These are phyloP conservation scores for Diaporthe citrichinensis DNA, from an alignment of 2,329 filamentous ascomycete species.

Conservation along the genomic window DNA sequence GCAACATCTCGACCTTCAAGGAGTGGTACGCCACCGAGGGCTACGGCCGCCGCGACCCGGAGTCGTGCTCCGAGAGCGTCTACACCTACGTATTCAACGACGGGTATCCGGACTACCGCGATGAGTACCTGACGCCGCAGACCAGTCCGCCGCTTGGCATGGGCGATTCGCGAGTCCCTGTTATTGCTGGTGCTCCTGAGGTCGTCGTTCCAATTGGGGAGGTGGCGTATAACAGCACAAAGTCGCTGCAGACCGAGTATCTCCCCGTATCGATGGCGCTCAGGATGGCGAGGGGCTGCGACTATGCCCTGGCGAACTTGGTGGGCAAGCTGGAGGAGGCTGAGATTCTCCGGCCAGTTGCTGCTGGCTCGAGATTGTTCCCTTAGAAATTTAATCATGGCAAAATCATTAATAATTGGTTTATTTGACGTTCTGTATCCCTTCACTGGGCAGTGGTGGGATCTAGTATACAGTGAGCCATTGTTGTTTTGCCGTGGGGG, in stretches of 20 bases:
- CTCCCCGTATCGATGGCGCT: constrained; percentile 32
- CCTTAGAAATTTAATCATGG: background rate
- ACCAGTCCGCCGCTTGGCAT: constrained; percentile 33
- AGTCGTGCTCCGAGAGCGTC: constrained; percentile 40
- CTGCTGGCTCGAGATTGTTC: background rate
- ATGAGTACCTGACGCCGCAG: constrained; percentile 21
- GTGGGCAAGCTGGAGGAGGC: constrained; percentile 29
- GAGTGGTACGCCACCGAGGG: constrained; percentile 40
- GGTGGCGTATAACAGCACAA: constrained; percentile 15
- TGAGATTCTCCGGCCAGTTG: constrained; percentile 4
- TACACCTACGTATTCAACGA: constrained; percentile 38
- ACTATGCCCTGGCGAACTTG: constrained; percentile 31
- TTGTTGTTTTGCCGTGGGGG: no score
- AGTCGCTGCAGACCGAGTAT: constrained; percentile 24
- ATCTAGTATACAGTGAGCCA: no score
- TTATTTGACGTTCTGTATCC: background rate
- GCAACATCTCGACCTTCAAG: constrained; percentile 37
- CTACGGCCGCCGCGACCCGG: constrained; percentile 38
- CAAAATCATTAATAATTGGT: background rate
- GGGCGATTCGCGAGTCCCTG: constrained; percentile 2
- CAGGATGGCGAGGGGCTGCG: constrained; percentile 45
- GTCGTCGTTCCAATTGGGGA: constrained; percentile 11
- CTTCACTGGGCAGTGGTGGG: no score
- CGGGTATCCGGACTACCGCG: constrained; percentile 36
- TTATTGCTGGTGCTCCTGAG: constrained; percentile 28